Evolutionary conservation across 768 basidiomycete genomes (phyloP).

Genomic region (Clavaria fumosa): DNA sequence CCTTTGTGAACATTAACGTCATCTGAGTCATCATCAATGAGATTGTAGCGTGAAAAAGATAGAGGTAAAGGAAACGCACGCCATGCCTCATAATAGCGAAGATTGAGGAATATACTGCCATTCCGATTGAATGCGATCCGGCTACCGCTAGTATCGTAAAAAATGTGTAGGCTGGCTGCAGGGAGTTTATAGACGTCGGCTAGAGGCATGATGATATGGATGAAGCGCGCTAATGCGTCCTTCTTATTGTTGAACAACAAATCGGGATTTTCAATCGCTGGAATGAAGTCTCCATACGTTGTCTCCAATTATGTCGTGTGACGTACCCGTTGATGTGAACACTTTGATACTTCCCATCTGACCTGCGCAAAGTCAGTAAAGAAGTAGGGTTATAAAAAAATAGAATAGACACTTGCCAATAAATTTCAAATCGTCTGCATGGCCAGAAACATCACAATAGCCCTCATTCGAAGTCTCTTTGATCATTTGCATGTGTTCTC

Average conservation of each 20-base stretch:
- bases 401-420: conserved; percentile 30
- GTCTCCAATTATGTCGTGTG: background rate
- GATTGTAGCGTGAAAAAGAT: background rate
- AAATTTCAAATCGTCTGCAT: conserved; percentile 39
- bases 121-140: conserved; percentile 89
- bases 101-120: conserved; percentile 78
- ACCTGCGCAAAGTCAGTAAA: conserved; percentile 23
- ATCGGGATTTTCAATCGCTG: conserved; percentile 42
- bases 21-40: conserved; percentile 27
- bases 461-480: conserved; percentile 66
- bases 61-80: conserved; percentile 37
- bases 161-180: conserved; percentile 62
- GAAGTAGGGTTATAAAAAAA: background rate
- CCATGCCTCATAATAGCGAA: conserved; percentile 76
- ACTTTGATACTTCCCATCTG: conserved; percentile 47
- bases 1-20: conserved; percentile 48
- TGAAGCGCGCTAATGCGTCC: conserved; percentile 55
- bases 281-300: conserved; percentile 3
- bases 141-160: conserved; percentile 67
- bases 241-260: conserved; percentile 36
- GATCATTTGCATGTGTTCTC: conserved; percentile 53
- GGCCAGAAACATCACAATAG: conserved; percentile 67
- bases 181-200: conserved; percentile 62
- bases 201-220: conserved; percentile 51
- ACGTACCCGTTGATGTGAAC: conserved; percentile 45